Evolutionary conservation across 1,284 basidiomycete genomes (phyloP), one percentile per base, ranked within the genome.

Genomic region (Pyrrhoderma lamaoense): DNA sequence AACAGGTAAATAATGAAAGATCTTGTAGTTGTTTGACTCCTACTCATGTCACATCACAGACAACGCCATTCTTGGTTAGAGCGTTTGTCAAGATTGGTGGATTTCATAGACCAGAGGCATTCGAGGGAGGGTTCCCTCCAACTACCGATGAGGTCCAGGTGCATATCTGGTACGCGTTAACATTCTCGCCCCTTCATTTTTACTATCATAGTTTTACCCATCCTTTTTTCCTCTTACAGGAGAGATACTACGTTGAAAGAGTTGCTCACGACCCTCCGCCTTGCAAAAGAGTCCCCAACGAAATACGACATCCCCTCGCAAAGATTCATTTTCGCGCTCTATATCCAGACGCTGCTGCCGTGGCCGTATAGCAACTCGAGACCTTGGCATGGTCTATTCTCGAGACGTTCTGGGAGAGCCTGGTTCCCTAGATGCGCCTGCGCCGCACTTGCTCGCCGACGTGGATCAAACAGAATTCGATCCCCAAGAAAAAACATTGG

Each of bases 391-490:
- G 59, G 81, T 89, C 39, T 85, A 85, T 64, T 84, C 85, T 27
- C 80, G 85, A 56, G 87, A 89, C 65, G 82, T 89, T 57, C 75
- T 88, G 2, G 85, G 87, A 48, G 82, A 85, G 62, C 82, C 84
- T 5, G 85, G 85, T 35, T 65, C 78, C 1, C 63, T 85, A 27
- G 69, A 70, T 45, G 63, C 64, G 9, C 69, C 78, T 2, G 81
- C 82, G 1, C 71, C 81, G 1, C 73, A 82, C 3, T 68, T 88
- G 5, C 65, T 79, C 19, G 73, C 77, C 47, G 81, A 82, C 58
- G 57, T 59, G 0, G 78, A 80, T 19, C 27, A 31, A 11, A 5
- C 27, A 11, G 27, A 31, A 11, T 5, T 5, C 11, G 27, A 11
- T 5, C 11, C 27, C 11, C 11, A 5, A 11, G 27, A 31, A 31